Base-by-base conservation (phyloP, 768 basidiomycete species). In the Rubroboletus satanas region DNA sequence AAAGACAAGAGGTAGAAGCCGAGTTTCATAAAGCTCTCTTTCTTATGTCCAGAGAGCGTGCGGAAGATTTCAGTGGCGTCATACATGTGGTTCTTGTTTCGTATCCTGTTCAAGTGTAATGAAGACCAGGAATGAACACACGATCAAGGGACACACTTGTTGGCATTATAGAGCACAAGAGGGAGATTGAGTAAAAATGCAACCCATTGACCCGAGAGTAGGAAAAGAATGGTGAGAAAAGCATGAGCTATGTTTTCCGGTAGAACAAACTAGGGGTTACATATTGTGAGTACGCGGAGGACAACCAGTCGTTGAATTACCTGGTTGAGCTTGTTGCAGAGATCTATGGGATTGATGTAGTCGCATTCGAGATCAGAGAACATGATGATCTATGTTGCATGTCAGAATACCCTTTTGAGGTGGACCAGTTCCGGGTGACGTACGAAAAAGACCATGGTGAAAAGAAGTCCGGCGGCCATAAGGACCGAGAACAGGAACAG, bases 281-380 rank as follows among this genome's bases (percentile, higher is more conserved):
- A 45, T 35, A 21, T 15, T 31, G 33, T 49, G 58, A 56, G 54
- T 39, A 31, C 11, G 31, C 15, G 45, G 14, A 29, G 23, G 21
- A 46, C 5, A 53, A 23, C 42, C 31, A 12, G 26, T 38, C 15
- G 28, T 39, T 11, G 5, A 74, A 79, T 44, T 60, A 96, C 96
- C 75, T 94, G 91, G 71, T 98, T 98, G 66, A 98, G 86, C 79
- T 97, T 98, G 77, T 98, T 98, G 77, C 97, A 98, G 37, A 98
- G 86, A 74, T 99, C 97, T 83, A 99, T 99, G 49, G 97, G 97
- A 75, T 99, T 99, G 80, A 98, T 96, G 77, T 98, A 98, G 81
- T 97, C 94, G 79, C 93, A 97, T 77, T 98, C 96, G 69, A 98
- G 78, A 77, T 98, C 97, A 42, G 94, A 97, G 80, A 98, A 98